Evolutionary conservation across 306 rosid genomes (phyloP), one percentile per base, ranked within the genome.

Genomic region (Prunus campanulata): DNA sequence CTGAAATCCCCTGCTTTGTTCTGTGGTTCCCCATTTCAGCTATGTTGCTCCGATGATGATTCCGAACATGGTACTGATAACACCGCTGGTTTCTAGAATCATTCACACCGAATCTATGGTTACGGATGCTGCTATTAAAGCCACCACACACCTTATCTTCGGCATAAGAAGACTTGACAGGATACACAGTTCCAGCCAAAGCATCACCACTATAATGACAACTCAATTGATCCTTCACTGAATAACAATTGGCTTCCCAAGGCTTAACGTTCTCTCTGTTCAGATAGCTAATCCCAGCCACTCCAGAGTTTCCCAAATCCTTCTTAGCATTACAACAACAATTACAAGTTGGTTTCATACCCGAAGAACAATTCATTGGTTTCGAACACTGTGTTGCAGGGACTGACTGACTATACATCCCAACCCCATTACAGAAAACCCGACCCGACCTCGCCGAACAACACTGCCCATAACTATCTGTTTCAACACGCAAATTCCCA

Each of bases 221-320:
- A 15, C 56, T 39, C 35, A 52, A 42, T 14, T 30, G 46, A 66
- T 20, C 52, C 64, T 51, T 32, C 20, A 59, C 50, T 7, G 52
- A 63, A 52, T 18, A 19, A 44, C 49, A 63, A 65, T 75, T 75
- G 30, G 71, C 47, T 15, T 19, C 66, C 67, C 24, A 42, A n/a
- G 74, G 84, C 73, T 76, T 46, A 52, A 69, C 19, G 69, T 76
- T 81, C 73, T 76, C 84, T 63, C 84, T 70, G 54, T 70, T 76
- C 27, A 25, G 27, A 25, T 25, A 25, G 27, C 27, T 25, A 25
- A 25, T 25, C 55, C 55, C n/a, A 46, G 61, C 71, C 46, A 44
- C 56, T 63, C 44, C 49, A 39, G 8, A 51, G 50, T 57, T 74
- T 46, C 65, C 44, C 57, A 2, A 12, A 6, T 67, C 47, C 65